Evolutionary conservation across 306 rosid species (phyloP).

Genomic region (Vigna reflexopilosa): DNA sequence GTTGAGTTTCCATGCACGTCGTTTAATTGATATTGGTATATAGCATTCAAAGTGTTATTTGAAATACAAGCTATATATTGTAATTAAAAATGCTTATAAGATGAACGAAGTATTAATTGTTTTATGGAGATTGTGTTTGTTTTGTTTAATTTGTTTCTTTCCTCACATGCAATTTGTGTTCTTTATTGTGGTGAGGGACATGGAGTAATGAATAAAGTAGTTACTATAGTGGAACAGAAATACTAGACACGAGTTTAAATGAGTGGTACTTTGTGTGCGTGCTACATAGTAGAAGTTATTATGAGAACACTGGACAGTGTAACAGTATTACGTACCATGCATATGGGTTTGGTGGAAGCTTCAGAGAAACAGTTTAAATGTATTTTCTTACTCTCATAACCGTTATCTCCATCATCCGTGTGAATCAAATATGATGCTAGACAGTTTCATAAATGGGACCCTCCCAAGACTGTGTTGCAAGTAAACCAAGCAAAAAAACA

Average conservation of each 20-base stretch:
- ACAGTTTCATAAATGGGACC: conserved; percentile 54
- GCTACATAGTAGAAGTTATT: conserved; percentile 21
- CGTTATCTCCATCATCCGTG: conserved; percentile 53
- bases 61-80: not conserved
- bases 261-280: conserved; percentile 31
- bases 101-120: not conserved
- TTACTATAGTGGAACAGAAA: conserved; percentile 47
- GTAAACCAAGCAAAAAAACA: conserved; percentile 48
- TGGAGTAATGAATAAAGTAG: conserved; percentile 2
- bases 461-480: conserved; percentile 33
- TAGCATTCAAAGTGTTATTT: not conserved
- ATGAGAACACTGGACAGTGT: conserved; percentile 23
- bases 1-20: not conserved
- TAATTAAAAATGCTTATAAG: not conserved
- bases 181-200: not conserved
- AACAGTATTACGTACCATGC: conserved; percentile 31
- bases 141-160: not conserved
- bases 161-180: conserved; percentile 6
- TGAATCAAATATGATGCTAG: conserved; percentile 55
- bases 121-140: not conserved
- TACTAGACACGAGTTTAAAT: conserved; percentile 26
- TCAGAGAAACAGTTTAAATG: conserved; percentile 44
- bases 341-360: conserved; percentile 33
- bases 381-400: conserved; percentile 42
- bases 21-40: conserved; percentile 2